These are phyloP conservation scores for Pleurotus ostreatus DNA, from an alignment of 768 basidiomycete genomes.

Conservation along the genomic window DNA sequence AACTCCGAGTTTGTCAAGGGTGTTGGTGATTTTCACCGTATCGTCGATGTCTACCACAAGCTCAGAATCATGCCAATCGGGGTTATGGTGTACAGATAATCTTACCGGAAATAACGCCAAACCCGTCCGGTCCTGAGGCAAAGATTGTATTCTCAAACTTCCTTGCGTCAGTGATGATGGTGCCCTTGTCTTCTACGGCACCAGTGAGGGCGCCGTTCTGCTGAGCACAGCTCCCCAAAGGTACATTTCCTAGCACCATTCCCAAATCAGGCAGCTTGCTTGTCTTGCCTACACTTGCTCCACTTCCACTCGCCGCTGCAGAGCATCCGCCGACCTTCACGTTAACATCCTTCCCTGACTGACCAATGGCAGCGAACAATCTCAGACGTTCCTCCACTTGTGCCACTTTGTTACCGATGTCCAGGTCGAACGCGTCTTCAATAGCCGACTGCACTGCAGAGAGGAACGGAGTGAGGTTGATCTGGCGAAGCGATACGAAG, in stretches of 20 bases:
- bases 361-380: slow-evolving; percentile 28
- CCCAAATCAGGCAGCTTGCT: slow-evolving; percentile 28
- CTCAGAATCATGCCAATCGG: background rate
- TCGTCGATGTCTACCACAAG: slow-evolving; percentile 35
- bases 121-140: slow-evolving; percentile 30
- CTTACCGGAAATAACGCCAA: slow-evolving; percentile 41
- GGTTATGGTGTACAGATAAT: background rate
- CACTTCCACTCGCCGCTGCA: slow-evolving; percentile 5
- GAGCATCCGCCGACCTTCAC: slow-evolving; percentile 29
- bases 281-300: slow-evolving; percentile 22
- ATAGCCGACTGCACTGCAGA: slow-evolving; percentile 19
- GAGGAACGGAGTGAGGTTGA: slow-evolving; percentile 20
- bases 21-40: slow-evolving; percentile 38
- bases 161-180: slow-evolving; percentile 16
- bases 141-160: slow-evolving; percentile 27
- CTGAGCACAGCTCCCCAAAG: slow-evolving; percentile 26
- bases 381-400: slow-evolving; percentile 25
- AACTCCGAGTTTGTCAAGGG: slow-evolving; percentile 28
- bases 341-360: slow-evolving; percentile 26
- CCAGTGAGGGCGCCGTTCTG: slow-evolving; percentile 12
- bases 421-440: slow-evolving; percentile 21
- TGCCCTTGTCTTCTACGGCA: slow-evolving; percentile 14
- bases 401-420: slow-evolving; percentile 23
- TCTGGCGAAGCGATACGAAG: slow-evolving; percentile 29
- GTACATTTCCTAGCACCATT: slow-evolving; percentile 26